Evolutionary conservation across 805 yeast species (phyloP), one percentile per base, ranked within the genome.

Genomic region (Tetrapisispora namnaoensis): DNA sequence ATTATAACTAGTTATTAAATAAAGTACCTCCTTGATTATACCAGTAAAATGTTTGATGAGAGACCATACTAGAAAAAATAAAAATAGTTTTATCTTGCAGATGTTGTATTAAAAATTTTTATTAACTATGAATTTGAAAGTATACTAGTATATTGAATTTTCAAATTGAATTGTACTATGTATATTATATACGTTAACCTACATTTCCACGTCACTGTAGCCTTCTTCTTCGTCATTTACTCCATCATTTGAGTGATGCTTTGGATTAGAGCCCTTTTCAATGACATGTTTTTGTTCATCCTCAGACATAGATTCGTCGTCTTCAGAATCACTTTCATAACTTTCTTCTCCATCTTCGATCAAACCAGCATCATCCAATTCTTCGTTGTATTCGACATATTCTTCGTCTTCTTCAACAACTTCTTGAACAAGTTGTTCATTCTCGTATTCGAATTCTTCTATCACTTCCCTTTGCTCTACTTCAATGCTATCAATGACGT

Each of bases 341-440:
- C 58, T 69, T 30, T 63, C 70, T 49, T 75, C 79, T 5, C 75
- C 80, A 45, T 74, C 76, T 36, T 70, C 79, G 40, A 75, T 66
- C 35, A 70, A 62, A 5, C 65, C 70, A 4, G 71, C 75, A 50
- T 71, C 76, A 44, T 73, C 77, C 24, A 83, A 61, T 56, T 82
- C 90, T 65, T 83, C 91, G 22, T 79, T 70, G 57, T 82, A 83
- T 55, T 83, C 90, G n/a, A 83, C 83, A 46, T 75, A 81, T 47
- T 71, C 69, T 43, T 70, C 77, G 46, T 75, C 81, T 46, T 71
- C 69, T 44, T 70, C 77, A 65, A 50, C 66, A 16, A 55, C 66
- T n/a, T 52, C 62, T 8, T 58, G 69, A 4, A 56, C 22, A 13
- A 30, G 11, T 18, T 20, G 30, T 9, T 62, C 66, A 22, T 64